phyloP scores from a whole-genome alignment of 495 filamentous ascomycete species.

The Xylaria castorea region DNA sequence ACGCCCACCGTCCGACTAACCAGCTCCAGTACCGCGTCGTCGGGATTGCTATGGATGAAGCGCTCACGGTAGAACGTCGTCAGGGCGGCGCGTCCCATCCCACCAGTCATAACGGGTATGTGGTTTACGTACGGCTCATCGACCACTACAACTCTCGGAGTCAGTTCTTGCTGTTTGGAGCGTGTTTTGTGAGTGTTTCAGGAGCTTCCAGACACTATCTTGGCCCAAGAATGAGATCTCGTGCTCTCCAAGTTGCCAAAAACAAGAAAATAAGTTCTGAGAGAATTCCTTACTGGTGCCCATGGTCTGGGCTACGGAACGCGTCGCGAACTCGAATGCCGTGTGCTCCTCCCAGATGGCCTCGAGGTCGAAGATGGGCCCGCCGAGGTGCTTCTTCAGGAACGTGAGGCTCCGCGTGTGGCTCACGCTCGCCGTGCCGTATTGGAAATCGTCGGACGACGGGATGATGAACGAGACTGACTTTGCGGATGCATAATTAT shows the following conservation, averaged over 20 bases:
- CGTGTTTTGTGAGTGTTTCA: too few relatives aligned
- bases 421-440: constrained; percentile 47
- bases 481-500: constrained; percentile 43
- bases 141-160: too few relatives aligned
- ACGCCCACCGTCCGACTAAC: constrained; percentile 71
- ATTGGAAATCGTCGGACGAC: constrained; percentile 45
- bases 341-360: constrained; percentile 68
- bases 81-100: constrained; percentile 68
- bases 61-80: constrained; percentile 73
- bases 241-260: too few relatives aligned
- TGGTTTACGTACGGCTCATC: constrained; percentile 67
- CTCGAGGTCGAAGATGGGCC: constrained; percentile 65
- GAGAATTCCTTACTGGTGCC: too few relatives aligned
- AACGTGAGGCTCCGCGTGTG: constrained; percentile 61
- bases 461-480: constrained; percentile 52
- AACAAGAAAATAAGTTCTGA: too few relatives aligned
- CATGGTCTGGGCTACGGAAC: constrained; percentile 62
- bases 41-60: constrained; percentile 75
- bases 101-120: constrained; percentile 68
- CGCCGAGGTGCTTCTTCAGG: constrained; percentile 56
- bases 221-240: too few relatives aligned
- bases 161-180: too few relatives aligned
- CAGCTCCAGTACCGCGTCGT: constrained; percentile 70
- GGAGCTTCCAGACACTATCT: too few relatives aligned
- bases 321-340: constrained; percentile 59